Percentiles rank a stretch among this genome's conserved stretches.
Evolutionary conservation across 331 rosid species (phyloP).

Genomic region (Phaseolus coccineus): DNA sequence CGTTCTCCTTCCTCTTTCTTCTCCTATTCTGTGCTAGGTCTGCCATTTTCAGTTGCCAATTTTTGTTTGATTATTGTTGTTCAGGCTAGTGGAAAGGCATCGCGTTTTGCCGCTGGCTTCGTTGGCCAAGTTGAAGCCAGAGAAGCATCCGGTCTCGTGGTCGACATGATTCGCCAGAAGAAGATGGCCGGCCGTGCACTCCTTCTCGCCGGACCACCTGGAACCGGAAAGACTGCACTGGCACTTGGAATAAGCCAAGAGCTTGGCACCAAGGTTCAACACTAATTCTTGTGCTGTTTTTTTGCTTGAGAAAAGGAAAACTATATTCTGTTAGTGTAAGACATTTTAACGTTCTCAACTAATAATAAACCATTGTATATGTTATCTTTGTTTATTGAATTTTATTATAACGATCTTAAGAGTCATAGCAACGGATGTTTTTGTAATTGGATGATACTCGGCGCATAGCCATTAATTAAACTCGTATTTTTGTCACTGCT

Average conservation of each 20-base stretch:
- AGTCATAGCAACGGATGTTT: too few species aligned
- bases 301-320: too few species aligned
- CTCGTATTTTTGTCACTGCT: not conserved
- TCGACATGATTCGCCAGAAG: slow-evolving; percentile 95
- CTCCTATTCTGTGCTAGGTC: not conserved
- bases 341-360: too few species aligned
- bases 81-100: slow-evolving; percentile 78
- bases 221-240: slow-evolving; percentile 95
- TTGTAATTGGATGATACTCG: too few species aligned
- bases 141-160: slow-evolving; percentile 92
- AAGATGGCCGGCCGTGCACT: slow-evolving; percentile 98
- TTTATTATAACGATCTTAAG: too few species aligned
- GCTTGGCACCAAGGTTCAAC: slow-evolving; percentile 87
- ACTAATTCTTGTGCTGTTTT: slow-evolving; percentile 6
- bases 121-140: slow-evolving; percentile 97
- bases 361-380: too few species aligned
- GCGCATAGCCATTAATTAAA: too few species aligned
- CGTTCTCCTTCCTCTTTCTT: slow-evolving; percentile 8
- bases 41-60: not conserved
- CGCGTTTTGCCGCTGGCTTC: slow-evolving; percentile 86
- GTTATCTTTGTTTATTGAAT: too few species aligned
- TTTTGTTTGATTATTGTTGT: slow-evolving; percentile 27
- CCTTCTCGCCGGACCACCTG: slow-evolving; percentile 95
- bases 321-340: too few species aligned
- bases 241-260: slow-evolving; percentile 96